Base-by-base conservation (phyloP, 306 rosid species). In the Fragaria ananassa region DNA sequence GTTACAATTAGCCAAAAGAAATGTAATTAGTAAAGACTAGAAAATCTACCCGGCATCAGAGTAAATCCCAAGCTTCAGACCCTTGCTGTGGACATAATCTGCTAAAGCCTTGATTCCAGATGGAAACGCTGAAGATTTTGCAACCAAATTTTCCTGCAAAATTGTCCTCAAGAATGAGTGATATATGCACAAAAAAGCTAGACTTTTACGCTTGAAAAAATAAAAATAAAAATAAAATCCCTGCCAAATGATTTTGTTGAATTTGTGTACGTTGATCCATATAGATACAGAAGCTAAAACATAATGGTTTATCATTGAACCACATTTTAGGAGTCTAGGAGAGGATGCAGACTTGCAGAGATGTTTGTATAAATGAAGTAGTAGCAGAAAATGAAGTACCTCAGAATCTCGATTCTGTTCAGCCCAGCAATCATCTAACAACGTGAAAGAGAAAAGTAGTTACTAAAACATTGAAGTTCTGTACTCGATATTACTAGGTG, bases 391-490 rank as follows among this genome's bases (percentile, higher is more conserved):
- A 31, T 31, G 5, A 41, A 63, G 4, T 80, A 89, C 97, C 90
- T 83, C 12, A 14, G 87, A 79, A 46, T 90, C 91, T 79, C 96
- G 68, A 6, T 87, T 61, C n/a, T 80, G 84, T 66, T 92, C 96
- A 7, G 82, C 97, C 97, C 97, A 92, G 42, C 97, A 92, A 75
- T 92, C 96, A 86, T 92, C 97, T 92, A 54, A 15, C 34, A 47
- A 10, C 21, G 17, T 0, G 57, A 27, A 47, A 8, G 66, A 25
- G 27, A 46, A 10, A 46, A 11, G 15, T 46, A 18, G 47, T n/a
- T 31, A 34, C 12, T 34, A 15, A 15, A 63, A 15, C 68, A 31
- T 63, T 62, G 44, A 29, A 14, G 12, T 42, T 60, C 18, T 56
- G 29, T 56, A 56, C 62, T 9, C 15, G 63, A 21, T 10, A 21